Conservation (phyloP, 139 green algal genomes). For the Desmodesmus armatus region DNA sequence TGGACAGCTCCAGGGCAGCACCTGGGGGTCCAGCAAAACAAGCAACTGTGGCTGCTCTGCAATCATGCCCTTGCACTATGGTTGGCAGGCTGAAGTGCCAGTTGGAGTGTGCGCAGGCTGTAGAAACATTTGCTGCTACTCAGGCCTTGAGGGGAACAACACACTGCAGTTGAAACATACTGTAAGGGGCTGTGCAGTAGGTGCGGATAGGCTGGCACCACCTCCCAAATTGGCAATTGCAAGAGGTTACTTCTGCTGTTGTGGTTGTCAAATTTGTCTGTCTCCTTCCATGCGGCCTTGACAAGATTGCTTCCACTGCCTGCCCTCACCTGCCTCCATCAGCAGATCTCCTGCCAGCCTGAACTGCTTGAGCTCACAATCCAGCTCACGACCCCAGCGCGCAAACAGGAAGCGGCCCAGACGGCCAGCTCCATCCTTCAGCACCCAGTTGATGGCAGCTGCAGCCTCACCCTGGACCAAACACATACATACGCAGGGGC, state of each 20-base stretch:
- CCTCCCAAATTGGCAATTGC: background rate
- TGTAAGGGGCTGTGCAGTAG: too few species aligned
- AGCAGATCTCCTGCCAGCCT: slow-evolving; percentile 75
- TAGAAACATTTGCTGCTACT: too few species aligned
- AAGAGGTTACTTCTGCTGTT: too few species aligned
- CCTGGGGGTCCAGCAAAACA: slow-evolving; percentile 39
- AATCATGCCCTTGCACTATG: too few species aligned
- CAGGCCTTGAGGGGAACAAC: too few species aligned
- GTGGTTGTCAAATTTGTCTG: too few species aligned
- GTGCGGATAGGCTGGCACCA: background rate
- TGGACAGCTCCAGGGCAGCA: slow-evolving; percentile 84
- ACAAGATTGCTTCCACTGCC: background rate
- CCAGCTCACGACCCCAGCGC: slow-evolving; percentile 84
- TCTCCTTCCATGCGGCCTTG: too few species aligned
- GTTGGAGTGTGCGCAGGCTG: too few species aligned
- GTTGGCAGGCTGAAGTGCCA: too few species aligned
- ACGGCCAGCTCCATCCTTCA: slow-evolving; percentile 88
- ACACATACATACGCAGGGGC: too few species aligned
- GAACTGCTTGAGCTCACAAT: slow-evolving; percentile 94
- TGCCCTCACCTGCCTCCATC: slow-evolving; percentile 63
- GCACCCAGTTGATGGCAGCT: slow-evolving; percentile 92
- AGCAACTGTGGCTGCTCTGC: too few species aligned
- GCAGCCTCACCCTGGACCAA: slow-evolving; percentile 64
- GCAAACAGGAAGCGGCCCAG: slow-evolving; percentile 91
- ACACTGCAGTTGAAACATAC: too few species aligned